These are phyloP conservation scores for Colletotrichum tofieldiae DNA, from an alignment of 2,329 filamentous ascomycete species.

Conservation along the genomic window DNA sequence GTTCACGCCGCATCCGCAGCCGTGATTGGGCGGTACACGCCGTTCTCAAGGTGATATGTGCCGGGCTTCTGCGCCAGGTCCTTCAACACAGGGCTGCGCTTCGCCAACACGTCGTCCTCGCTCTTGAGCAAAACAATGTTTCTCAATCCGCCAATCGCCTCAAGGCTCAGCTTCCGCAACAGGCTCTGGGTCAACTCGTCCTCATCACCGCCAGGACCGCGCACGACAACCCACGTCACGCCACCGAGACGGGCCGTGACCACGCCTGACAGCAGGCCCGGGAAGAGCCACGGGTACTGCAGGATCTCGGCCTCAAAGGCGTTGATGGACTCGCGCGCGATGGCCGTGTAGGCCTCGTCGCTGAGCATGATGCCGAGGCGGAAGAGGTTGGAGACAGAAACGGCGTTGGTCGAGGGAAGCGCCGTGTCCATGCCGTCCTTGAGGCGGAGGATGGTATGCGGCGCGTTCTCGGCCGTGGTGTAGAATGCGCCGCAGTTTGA, in stretches of 20 bases:
- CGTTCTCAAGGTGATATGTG: conserved; percentile 46
- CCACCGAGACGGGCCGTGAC: conserved; percentile 82
- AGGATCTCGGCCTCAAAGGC: conserved; percentile 94
- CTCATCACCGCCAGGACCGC: conserved; percentile 25
- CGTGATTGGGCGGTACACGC: conserved; percentile 44
- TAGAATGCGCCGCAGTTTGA: conserved; percentile 77
- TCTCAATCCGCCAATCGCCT: conserved; percentile 50
- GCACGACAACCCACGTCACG: conserved; percentile 54
- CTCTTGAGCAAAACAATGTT: conserved; percentile 46
- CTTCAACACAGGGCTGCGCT: conserved; percentile 46
- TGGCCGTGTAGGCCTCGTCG: conserved; percentile 73
- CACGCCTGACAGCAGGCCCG: conserved; percentile 82
- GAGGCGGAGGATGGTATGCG: conserved; percentile 84
- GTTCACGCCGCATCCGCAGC: conserved; percentile 40
- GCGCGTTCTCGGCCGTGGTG: conserved; percentile 74
- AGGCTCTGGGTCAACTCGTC: conserved; percentile 37
- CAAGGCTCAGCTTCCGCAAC: conserved; percentile 44
- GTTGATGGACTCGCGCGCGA: conserved; percentile 81
- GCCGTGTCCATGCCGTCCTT: conserved; percentile 97
- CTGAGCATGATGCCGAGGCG: conserved; percentile 80
- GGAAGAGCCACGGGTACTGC: conserved; percentile 94
- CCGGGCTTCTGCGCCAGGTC: conserved; percentile 41
- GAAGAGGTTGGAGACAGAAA: conserved; percentile 90
- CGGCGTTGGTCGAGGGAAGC: conserved; percentile 90
- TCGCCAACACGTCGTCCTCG: conserved; percentile 44